Evolutionary conservation across 1,139 yeast species (phyloP), one percentile per base, ranked within the genome.

Genomic region (Candida smagusa): DNA sequence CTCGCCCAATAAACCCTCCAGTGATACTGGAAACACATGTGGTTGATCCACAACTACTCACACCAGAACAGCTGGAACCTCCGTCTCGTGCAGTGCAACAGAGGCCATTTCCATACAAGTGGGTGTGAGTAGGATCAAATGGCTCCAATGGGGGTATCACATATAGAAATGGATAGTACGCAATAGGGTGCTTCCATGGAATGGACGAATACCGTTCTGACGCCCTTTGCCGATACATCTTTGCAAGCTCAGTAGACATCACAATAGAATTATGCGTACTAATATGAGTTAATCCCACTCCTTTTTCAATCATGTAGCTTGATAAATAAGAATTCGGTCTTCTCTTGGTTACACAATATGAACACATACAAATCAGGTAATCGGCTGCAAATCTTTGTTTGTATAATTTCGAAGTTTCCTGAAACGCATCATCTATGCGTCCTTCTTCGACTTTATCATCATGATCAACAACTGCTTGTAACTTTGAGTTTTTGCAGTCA

Each of bases 361-460:
- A 50, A 35, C 66, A 61, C 35, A 50, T 44, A 35, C 66, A 61
- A 29, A 56, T 48, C 12, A 61, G 52, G 34, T 61, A 60, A 2
- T 57, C 55, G 27, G 52, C 53, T 9, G 43, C 42, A 41, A 39
- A 59, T 19, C 28, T 30, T 9, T 39, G 35, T 27, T 48, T 46
- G 46, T 58, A 61, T 9, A 43, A 19, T 34, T 45, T 46, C 26
- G 53, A 44, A 3, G 65, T 59, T 13, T 40, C 29, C 25, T 46
- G 52, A 39, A 56, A 60, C 2, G 54, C 45, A 9, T 38, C 38
- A 12, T 57, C 53, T 24, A 61, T 46, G 3, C 46, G 34, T 1
- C 50, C 44, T 29, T 50, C 55, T 16, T 53, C 61, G 12, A 59
- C 47, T 40, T 58, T 59, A 35, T 60, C 65, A 33, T 60, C 61